Base-by-base conservation (phyloP, 2,329 filamentous ascomycete genomes). In the Fonsecaea pedrosoi region DNA sequence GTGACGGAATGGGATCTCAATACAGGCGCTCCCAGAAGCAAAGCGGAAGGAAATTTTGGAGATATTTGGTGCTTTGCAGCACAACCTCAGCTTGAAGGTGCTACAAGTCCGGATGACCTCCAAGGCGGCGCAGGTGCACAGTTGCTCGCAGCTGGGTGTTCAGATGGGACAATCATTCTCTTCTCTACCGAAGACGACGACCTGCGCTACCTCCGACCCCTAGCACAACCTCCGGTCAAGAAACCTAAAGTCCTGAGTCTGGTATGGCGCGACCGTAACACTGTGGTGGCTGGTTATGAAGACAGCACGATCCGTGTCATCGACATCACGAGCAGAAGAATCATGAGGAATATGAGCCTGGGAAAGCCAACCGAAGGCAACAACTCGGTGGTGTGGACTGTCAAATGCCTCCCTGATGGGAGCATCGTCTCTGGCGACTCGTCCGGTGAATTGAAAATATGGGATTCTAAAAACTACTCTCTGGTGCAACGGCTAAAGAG, bases 41-140 rank as follows among this genome's bases (percentile, higher is more conserved):
- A 96, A 78, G 92, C 92, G 18, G 93, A 91, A 74, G 95, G 94
- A 54, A 96, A 96, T 78, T 92, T 96, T 78, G 94, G 93, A 71
- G 94, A 97, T 75, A 94, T 98, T 69, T 99, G 95, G 95, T 98
- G 94, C 80, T 86, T 99, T 74, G 92, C 92, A 66, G 91, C 90
- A 13, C 94, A 97, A 79, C 95, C 94, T 2, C 82, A 83, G 70
- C 81, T 79, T 77, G 79, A 82, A 66, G 67, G 77, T 35, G 75
- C 75, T 32, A 74, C 76, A 70, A 77, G 69, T 40, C 75, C 75
- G 21, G 69, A 74, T 60, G 55, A n/a, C 18, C 55, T 73, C 15
- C 75, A 80, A 69, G 75, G 79, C 15, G 76, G 81, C 68, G 78
- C 75, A 64, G 78, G 78, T 10, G 79, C 79, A 15, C 85, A 87